phyloP scores from a whole-genome alignment of 805 yeast genomes.

The Wickerhamomyces hampshirensis region DNA sequence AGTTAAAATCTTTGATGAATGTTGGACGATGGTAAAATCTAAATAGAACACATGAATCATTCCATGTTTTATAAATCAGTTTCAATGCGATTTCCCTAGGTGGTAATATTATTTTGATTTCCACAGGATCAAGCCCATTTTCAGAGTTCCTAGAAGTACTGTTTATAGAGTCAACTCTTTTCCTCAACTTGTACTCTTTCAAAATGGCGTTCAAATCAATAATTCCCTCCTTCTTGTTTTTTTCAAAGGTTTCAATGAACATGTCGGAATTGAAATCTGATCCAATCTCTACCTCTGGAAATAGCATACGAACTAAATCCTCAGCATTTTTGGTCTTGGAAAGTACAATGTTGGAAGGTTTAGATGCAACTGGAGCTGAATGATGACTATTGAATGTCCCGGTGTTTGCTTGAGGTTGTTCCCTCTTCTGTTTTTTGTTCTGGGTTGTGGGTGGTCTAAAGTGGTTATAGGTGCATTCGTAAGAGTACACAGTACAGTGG shows the following conservation, averaged over 20 bases:
- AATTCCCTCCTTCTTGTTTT: conserved; percentile 15
- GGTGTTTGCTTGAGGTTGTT: background rate
- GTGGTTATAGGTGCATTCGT: conserved; percentile 80
- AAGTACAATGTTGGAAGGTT: background rate
- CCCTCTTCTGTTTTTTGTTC: conserved; percentile 13
- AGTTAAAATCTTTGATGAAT: conserved; percentile 67
- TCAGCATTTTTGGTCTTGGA: conserved; percentile 3
- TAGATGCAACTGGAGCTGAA: background rate
- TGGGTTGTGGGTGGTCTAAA: conserved; percentile 37
- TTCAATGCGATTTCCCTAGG: conserved; percentile 69
- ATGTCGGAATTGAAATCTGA: conserved; percentile 15
- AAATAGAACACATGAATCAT: conserved; percentile 77
- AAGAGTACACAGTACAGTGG: conserved; percentile 84
- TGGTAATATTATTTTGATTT: conserved; percentile 63
- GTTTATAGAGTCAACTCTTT: conserved; percentile 15
- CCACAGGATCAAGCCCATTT: conserved; percentile 30
- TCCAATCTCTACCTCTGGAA: conserved; percentile 16
- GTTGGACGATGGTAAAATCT: conserved; percentile 86
- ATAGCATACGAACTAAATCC: conserved; percentile 8
- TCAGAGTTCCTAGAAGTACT: no score
- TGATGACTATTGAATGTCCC: background rate
- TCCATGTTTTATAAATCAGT: conserved; percentile 77
- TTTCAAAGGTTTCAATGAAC: conserved; percentile 14
- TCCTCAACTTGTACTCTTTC: conserved; percentile 10
- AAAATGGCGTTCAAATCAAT: conserved; percentile 16